phyloP scores from a whole-genome alignment of 257 asterid genomes.

The Salvia splendens region DNA sequence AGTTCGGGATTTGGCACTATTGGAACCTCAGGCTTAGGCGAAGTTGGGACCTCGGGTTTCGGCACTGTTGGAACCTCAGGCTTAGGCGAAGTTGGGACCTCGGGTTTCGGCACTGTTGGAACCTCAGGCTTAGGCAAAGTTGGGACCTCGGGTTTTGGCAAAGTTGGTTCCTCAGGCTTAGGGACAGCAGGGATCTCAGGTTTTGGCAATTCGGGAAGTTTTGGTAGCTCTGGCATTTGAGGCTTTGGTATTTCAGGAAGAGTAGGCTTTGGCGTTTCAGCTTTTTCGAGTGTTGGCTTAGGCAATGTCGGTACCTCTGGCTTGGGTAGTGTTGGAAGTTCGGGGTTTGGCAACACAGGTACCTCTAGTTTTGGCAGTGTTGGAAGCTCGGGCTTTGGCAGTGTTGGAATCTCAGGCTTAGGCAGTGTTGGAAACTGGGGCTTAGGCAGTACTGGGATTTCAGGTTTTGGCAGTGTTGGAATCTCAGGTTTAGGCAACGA shows the following conservation, averaged over 20 bases:
- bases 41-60: too few species aligned
- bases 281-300: background rate
- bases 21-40: too few species aligned
- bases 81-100: too few species aligned
- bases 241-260: background rate
- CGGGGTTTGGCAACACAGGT: slow-evolving; percentile 5
- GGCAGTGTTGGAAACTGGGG: background rate
- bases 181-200: background rate
- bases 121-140: background rate
- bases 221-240: background rate
- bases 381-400: slow-evolving; percentile 38
- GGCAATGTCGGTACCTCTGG: slow-evolving; percentile 8
- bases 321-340: slow-evolving; percentile 5
- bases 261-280: background rate
- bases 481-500: too few species aligned
- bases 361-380: slow-evolving; percentile 27
- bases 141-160: slow-evolving; percentile 1
- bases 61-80: too few species aligned
- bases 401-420: background rate
- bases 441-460: background rate
- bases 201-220: too few species aligned
- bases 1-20: too few species aligned
- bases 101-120: background rate
- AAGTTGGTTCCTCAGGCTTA: background rate
- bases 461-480: background rate